Percentiles rank a stretch among this genome's conserved stretches.
These are phyloP conservation scores for Talaromyces sp. DNA, from an alignment of 2,329 filamentous ascomycete species.

Conservation along the genomic window DNA sequence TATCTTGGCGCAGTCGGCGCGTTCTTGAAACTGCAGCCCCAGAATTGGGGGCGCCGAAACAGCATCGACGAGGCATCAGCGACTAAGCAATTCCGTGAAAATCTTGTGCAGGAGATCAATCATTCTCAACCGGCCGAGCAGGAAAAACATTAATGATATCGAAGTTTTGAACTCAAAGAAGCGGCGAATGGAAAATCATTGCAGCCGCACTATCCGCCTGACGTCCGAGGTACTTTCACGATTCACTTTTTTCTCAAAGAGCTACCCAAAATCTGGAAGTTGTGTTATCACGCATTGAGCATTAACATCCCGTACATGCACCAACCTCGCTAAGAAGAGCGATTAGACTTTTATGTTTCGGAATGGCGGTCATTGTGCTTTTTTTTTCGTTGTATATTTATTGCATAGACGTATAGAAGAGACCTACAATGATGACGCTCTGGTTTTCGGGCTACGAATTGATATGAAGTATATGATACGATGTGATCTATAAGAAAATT, in stretches of 20 bases:
- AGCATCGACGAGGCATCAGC: conserved; percentile 60
- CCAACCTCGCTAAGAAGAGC: background rate
- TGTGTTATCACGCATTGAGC: background rate
- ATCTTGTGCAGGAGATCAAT: background rate
- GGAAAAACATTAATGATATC: background rate
- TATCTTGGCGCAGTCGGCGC: conserved; percentile 93
- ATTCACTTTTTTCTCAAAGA: background rate
- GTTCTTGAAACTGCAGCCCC: conserved; percentile 85
- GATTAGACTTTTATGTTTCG: background rate
- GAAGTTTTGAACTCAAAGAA: background rate
- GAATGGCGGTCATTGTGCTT: background rate
- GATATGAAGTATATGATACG: background rate
- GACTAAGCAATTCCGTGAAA: conserved; percentile 20
- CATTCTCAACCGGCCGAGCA: background rate
- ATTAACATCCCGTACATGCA: background rate
- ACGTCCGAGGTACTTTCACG: background rate
- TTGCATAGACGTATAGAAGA: conserved; percentile 14
- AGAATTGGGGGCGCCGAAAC: conserved; percentile 82
- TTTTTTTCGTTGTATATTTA: conserved; percentile 10
- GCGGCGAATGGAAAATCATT: background rate
- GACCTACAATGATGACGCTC: background rate
- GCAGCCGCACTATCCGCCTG: background rate
- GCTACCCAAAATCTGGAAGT: background rate
- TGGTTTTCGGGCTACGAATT: background rate
- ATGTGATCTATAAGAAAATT: no score